Evolutionary conservation across 2,329 filamentous ascomycete genomes (phyloP).

Genomic region (Calonectria hawksworthii): DNA sequence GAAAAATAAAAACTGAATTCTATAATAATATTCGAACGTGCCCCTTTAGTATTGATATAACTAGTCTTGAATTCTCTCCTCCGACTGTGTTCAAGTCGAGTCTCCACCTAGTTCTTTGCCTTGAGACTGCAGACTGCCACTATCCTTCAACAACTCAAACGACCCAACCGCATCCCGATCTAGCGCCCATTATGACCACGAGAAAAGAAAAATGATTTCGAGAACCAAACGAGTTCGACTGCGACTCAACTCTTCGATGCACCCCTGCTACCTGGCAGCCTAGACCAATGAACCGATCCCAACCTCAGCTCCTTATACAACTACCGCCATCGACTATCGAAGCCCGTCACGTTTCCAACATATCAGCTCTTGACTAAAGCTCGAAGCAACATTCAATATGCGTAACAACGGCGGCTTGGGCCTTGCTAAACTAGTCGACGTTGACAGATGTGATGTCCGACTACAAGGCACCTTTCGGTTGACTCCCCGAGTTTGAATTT

Average conservation of each 20-base stretch:
- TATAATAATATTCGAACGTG: neutral
- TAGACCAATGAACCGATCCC: neutral
- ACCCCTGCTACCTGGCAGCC: neutral
- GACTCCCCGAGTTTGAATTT: neutral
- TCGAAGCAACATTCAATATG: neutral
- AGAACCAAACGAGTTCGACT: neutral
- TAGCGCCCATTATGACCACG: neutral
- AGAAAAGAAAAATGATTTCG: neutral
- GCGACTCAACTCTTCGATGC: neutral
- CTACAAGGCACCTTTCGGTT: neutral
- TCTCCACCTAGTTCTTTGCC: neutral
- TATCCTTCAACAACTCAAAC: neutral
- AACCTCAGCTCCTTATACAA: neutral
- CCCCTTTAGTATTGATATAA: no score
- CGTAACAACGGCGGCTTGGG: no score
- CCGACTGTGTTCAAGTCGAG: neutral
- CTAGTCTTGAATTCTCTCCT: no score
- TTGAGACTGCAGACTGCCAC: neutral
- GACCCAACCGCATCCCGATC: neutral
- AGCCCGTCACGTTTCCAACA: neutral
- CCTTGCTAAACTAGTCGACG: no score
- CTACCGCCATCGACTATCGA: neutral
- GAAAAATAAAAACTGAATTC: neutral
- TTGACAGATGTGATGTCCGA: no score
- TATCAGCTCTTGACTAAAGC: no score